These are phyloP conservation scores for Acanthamoeba comandoni DNA, from an alignment of 208 protist genomes.

Conservation along the genomic window DNA sequence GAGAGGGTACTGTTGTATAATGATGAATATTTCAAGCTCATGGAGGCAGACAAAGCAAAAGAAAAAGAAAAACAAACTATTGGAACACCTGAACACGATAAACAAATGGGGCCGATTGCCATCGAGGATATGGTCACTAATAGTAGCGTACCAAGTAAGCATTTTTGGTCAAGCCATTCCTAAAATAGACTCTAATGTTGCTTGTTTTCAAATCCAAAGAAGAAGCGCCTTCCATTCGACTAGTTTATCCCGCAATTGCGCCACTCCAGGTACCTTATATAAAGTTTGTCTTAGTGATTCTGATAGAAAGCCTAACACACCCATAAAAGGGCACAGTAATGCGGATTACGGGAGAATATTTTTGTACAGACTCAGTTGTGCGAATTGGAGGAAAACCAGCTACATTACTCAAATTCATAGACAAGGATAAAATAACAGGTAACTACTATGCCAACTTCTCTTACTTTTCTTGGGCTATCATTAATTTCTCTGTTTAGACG, in stretches of 20 bases:
- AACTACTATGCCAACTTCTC: too few relatives aligned
- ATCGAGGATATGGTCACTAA: slow-evolving; percentile 9
- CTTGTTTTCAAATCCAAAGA: too few relatives aligned
- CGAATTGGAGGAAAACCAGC: slow-evolving; percentile 53
- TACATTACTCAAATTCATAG: neutral
- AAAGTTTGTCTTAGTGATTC: too few relatives aligned
- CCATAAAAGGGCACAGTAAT: slow-evolving; percentile 31
- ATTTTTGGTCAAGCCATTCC: too few relatives aligned
- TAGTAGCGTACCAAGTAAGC: slow-evolving; percentile 8
- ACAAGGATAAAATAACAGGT: too few relatives aligned
- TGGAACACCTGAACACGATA: too few relatives aligned
- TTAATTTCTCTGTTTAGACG: too few relatives aligned
- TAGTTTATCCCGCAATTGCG: slow-evolving; percentile 57
- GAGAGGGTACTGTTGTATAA: slow-evolving; percentile 19
- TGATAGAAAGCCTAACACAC: too few relatives aligned
- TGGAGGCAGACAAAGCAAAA: neutral
- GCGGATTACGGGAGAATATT: slow-evolving; percentile 58
- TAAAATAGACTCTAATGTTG: too few relatives aligned
- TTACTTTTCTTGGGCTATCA: too few relatives aligned
- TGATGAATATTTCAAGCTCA: slow-evolving; percentile 17
- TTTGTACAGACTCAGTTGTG: slow-evolving; percentile 27
- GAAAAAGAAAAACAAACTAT: too few relatives aligned
- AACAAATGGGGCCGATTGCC: too few relatives aligned
- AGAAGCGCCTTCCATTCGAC: slow-evolving; percentile 22
- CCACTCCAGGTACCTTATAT: neutral